phyloP scores from a whole-genome alignment of 2,329 filamentous ascomycete species.

The Xylariaceae sp. region DNA sequence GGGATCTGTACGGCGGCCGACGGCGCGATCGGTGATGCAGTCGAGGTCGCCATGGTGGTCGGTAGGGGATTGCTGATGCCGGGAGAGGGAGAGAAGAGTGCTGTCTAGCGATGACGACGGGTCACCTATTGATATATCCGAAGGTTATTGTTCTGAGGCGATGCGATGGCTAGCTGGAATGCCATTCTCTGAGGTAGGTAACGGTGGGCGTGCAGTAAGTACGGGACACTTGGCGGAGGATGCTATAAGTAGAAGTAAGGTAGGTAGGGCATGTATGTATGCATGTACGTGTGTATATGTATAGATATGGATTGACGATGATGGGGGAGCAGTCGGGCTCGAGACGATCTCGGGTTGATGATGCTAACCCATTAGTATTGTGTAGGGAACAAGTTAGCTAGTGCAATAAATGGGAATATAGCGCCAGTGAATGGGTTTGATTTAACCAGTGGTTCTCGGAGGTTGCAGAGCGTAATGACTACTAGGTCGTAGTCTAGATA shows the following conservation, averaged over 20 bases:
- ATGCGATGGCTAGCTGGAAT: slow-evolving; percentile 19
- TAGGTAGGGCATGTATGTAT: slow-evolving; percentile 29
- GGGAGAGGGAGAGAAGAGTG: slow-evolving; percentile 18
- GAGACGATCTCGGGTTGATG: slow-evolving; percentile 38
- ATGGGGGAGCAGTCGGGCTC: neutral
- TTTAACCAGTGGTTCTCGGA: neutral
- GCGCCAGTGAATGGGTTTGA: neutral
- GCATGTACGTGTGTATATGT: slow-evolving; percentile 16
- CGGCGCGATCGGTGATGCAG: slow-evolving; percentile 35
- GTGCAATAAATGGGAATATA: neutral
- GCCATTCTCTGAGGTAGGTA: slow-evolving; percentile 31
- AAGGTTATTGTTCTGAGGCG: slow-evolving; percentile 11
- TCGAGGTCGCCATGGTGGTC: slow-evolving; percentile 29
- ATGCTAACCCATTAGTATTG: slow-evolving; percentile 23
- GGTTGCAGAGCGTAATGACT: too few relatives aligned
- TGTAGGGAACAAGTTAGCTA: neutral
- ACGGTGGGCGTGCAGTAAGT: slow-evolving; percentile 13
- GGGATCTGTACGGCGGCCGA: slow-evolving; percentile 54
- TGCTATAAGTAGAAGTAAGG: slow-evolving; percentile 14
- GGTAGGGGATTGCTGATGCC: slow-evolving; percentile 24
- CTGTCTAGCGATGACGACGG: slow-evolving; percentile 24
- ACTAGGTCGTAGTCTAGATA: neutral
- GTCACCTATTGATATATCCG: slow-evolving; percentile 22
- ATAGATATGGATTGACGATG: neutral
- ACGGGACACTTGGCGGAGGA: slow-evolving; percentile 6